phyloP scores from a whole-genome alignment of 2,329 filamentous ascomycete species.

The Cercospora beticola region DNA sequence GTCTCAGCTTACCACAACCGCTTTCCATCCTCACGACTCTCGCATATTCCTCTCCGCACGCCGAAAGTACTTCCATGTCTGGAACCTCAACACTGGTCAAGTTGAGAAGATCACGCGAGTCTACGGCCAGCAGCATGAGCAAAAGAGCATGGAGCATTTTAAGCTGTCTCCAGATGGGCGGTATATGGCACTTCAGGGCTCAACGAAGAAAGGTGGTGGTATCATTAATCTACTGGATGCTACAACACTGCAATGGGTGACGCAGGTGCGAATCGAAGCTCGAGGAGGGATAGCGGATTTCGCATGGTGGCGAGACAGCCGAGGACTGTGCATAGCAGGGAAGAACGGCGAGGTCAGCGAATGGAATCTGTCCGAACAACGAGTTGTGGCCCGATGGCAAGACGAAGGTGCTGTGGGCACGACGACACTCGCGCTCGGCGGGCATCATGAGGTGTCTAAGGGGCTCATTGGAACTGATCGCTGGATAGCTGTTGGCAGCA shows the following conservation, averaged over 20 bases:
- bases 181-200: slow-evolving; percentile 80
- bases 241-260: slow-evolving; percentile 80
- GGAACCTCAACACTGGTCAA: slow-evolving; percentile 78
- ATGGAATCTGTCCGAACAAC: slow-evolving; percentile 68
- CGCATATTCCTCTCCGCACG: slow-evolving; percentile 87
- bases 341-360: slow-evolving; percentile 89
- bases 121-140: slow-evolving; percentile 74
- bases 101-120: slow-evolving; percentile 80
- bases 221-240: slow-evolving; percentile 82
- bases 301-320: slow-evolving; percentile 84
- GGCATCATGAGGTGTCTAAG: slow-evolving; percentile 57
- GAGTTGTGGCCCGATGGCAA: slow-evolving; percentile 78
- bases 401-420: slow-evolving; percentile 88
- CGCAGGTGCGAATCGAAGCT: slow-evolving; percentile 77
- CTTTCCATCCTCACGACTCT: slow-evolving; percentile 70
- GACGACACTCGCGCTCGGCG: slow-evolving; percentile 78
- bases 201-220: slow-evolving; percentile 80
- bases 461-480: slow-evolving; percentile 69
- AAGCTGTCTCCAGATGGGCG: slow-evolving; percentile 81
- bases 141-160: slow-evolving; percentile 88
- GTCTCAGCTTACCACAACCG: slow-evolving; percentile 79
- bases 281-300: slow-evolving; percentile 85
- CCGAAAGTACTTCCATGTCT: slow-evolving; percentile 88
- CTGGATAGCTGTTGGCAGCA: slow-evolving; percentile 86
- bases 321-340: slow-evolving; percentile 77